phyloP scores from a whole-genome alignment of 208 protist genomes.

The Acanthamoeba culbertsoni region DNA sequence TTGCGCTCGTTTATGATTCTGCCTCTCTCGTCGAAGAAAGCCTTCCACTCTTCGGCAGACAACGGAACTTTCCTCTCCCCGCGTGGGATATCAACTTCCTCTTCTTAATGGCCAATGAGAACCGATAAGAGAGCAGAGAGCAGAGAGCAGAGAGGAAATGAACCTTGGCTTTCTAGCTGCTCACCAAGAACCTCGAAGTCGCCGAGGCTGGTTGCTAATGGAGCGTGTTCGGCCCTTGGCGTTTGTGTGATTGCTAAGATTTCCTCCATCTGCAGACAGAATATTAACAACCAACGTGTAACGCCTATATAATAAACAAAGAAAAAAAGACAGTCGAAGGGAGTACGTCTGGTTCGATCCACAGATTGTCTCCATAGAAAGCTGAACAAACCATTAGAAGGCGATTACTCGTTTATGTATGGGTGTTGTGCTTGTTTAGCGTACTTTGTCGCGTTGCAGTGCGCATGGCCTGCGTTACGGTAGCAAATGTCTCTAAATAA shows the following conservation, averaged over 20 bases:
- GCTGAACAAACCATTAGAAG: not conserved
- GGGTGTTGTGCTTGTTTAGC: not conserved
- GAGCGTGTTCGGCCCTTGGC: not conserved
- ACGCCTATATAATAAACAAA: too few species aligned
- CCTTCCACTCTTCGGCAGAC: not conserved
- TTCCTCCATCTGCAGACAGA: not conserved
- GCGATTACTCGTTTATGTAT: too few species aligned
- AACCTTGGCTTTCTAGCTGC: not conserved
- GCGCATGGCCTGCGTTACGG: not conserved
- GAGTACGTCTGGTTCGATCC: not conserved
- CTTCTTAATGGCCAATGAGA: not conserved
- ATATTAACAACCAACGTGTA: not conserved
- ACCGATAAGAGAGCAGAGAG: not conserved
- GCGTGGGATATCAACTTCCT: not conserved
- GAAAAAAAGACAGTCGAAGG: too few species aligned
- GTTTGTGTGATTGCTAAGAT: not conserved
- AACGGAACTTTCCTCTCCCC: not conserved
- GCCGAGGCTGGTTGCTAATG: not conserved
- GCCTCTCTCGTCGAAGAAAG: constrained; percentile 26
- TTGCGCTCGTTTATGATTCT: not conserved
- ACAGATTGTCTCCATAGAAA: not conserved
- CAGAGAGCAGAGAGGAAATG: not conserved
- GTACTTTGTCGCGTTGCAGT: not conserved
- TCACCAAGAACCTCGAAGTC: constrained; percentile 32
- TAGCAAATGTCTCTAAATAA: not conserved